Evolutionary conservation across 1,284 basidiomycete species (phyloP).

Genomic region (Phylloporus sp.): DNA sequence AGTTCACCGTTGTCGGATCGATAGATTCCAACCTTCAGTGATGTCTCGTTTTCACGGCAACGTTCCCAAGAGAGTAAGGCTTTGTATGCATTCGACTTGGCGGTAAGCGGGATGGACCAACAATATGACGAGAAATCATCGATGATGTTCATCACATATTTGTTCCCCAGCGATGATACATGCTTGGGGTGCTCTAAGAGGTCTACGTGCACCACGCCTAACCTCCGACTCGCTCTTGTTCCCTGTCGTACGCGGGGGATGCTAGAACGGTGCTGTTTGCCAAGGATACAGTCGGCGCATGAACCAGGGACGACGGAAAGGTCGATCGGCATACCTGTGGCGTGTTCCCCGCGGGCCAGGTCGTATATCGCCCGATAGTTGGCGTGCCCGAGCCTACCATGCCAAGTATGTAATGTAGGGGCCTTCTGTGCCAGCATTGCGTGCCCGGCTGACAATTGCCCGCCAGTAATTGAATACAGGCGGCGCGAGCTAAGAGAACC

Average conservation of each 20-base stretch:
- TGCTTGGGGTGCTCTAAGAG: not conserved
- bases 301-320: not conserved
- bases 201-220: not conserved
- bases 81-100: not conserved
- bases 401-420: not conserved
- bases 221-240: not conserved
- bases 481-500: not conserved
- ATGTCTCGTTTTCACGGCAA: not conserved
- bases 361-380: not conserved
- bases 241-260: not conserved
- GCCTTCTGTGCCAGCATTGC: not conserved
- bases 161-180: not conserved
- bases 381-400: not conserved
- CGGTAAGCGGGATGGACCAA: not conserved
- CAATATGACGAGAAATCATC: not conserved
- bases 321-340: not conserved
- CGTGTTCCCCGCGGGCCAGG: not conserved
- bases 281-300: not conserved
- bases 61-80: not conserved
- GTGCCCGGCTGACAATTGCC: not conserved
- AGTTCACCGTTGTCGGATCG: not conserved
- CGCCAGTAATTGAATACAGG: not conserved
- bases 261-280: not conserved
- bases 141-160: not conserved
- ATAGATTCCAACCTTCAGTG: not conserved